phyloP scores from a whole-genome alignment of 2,329 filamentous ascomycete species.

The Xylariaceae sp. region DNA sequence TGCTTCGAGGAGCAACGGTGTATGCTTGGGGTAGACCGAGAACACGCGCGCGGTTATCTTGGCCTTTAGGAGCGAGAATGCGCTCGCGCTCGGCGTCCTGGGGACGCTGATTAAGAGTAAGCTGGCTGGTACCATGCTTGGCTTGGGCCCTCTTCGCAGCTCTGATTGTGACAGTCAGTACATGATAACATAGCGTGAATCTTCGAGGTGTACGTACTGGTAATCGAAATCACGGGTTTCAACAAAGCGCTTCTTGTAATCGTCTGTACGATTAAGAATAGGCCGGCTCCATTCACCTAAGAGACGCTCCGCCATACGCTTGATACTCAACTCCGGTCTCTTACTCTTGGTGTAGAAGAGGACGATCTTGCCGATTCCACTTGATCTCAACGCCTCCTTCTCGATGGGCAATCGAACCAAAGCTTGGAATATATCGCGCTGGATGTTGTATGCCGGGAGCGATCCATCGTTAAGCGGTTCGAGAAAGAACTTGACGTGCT shows the following conservation, averaged over 20 bases:
- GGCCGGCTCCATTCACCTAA: conserved; percentile 93
- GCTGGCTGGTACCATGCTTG: conserved; percentile 26
- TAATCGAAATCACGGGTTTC: conserved; percentile 62
- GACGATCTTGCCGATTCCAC: conserved; percentile 92
- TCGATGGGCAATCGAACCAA: conserved; percentile 79
- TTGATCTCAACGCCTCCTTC: conserved; percentile 85
- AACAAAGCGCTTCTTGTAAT: conserved; percentile 80
- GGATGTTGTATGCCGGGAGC: conserved; percentile 93
- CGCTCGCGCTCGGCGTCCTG: conserved; percentile 53
- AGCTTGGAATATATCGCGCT: conserved; percentile 85
- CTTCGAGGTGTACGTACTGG: conserved; percentile 40
- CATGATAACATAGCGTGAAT: background rate
- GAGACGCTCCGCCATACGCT: conserved; percentile 88
- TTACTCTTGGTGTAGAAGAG: conserved; percentile 97
- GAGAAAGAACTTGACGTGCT: conserved; percentile 94
- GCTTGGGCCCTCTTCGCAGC: conserved; percentile 50
- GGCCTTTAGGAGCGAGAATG: conserved; percentile 51
- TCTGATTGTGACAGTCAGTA: conserved; percentile 28
- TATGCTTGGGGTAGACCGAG: conserved; percentile 52
- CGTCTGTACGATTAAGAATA: conserved; percentile 88
- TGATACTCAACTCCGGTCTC: conserved; percentile 81
- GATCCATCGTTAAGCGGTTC: conserved; percentile 93
- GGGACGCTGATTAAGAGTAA: conserved; percentile 24
- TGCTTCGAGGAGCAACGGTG: conserved; percentile 58
- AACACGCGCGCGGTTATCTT: conserved; percentile 54